Evolutionary conservation across 139 green algal genomes (phyloP).

Genomic region (Pleodorina starrii): DNA sequence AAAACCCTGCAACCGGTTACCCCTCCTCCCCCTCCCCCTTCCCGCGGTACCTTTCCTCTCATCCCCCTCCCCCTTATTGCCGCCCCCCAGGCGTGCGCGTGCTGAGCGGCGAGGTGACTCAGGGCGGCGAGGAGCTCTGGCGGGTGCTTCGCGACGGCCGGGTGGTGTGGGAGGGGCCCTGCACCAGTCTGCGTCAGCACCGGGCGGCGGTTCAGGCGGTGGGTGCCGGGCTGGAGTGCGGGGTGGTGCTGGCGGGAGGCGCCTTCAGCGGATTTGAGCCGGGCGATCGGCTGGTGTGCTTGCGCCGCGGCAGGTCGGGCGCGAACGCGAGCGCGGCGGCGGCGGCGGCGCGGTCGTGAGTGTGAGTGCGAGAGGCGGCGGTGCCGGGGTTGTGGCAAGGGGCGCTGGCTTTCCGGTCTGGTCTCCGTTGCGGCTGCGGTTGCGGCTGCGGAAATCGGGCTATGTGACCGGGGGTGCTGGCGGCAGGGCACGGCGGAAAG

Average conservation of each 20-base stretch:
- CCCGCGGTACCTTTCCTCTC: neutral
- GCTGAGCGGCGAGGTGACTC: slow-evolving; percentile 2
- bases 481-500: too few species aligned
- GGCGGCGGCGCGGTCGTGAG: too few species aligned
- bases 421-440: too few species aligned
- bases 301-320: slow-evolving; percentile 50
- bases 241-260: slow-evolving; percentile 79
- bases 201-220: slow-evolving; percentile 85
- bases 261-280: slow-evolving; percentile 67
- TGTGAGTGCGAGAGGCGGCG: neutral
- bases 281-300: slow-evolving; percentile 81
- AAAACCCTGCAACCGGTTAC: too few species aligned
- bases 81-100: slow-evolving; percentile 40
- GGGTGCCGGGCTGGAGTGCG: slow-evolving; percentile 80
- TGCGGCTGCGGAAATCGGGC: neutral
- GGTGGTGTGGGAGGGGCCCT: slow-evolving; percentile 70
- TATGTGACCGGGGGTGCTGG: neutral
- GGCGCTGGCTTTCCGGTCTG: neutral
- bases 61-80: neutral
- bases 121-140: slow-evolving; percentile 47
- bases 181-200: slow-evolving; percentile 77
- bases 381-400: neutral
- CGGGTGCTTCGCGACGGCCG: slow-evolving; percentile 75
- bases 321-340: neutral
- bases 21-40: too few species aligned